These are phyloP conservation scores for Aurantiochytrium sp. DNA, from an alignment of 108 stramenopile species.

Conservation along the genomic window DNA sequence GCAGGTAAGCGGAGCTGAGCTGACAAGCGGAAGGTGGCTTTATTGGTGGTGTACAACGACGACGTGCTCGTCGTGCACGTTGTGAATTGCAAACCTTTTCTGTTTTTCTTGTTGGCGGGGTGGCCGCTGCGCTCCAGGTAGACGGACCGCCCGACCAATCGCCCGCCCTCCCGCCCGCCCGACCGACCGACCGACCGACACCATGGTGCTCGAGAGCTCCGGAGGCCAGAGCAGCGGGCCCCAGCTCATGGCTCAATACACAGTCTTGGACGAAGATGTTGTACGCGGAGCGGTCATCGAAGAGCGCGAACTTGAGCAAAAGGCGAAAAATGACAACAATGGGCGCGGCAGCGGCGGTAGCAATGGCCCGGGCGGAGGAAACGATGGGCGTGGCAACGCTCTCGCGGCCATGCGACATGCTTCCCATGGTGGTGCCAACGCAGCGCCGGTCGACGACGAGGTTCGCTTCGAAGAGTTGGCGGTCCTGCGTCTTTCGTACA, in stretches of 20 bases:
- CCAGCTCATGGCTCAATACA: background rate
- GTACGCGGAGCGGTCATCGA: background rate
- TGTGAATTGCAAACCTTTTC: too few species aligned
- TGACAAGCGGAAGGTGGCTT: too few species aligned
- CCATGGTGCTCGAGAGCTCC: background rate
- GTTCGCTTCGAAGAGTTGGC: conserved; percentile 5
- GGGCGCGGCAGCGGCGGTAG: background rate
- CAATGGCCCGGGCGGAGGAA: background rate
- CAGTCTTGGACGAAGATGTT: background rate
- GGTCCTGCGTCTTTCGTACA: conserved; percentile 42
- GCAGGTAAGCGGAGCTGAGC: too few species aligned
- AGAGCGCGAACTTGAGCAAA: background rate
- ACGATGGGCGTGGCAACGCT: background rate
- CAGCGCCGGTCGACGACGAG: background rate
- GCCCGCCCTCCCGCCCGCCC: too few species aligned
- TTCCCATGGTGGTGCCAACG: background rate
- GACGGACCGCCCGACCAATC: too few species aligned
- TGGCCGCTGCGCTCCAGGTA: too few species aligned
- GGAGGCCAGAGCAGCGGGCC: background rate
- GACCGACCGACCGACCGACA: too few species aligned
- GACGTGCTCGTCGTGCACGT: too few species aligned
- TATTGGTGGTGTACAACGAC: too few species aligned
- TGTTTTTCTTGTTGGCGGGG: too few species aligned
- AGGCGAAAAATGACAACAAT: background rate
- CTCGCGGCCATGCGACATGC: background rate